phyloP scores from a whole-genome alignment of 2,329 filamentous ascomycete species.

The Fusarium kyushuense region DNA sequence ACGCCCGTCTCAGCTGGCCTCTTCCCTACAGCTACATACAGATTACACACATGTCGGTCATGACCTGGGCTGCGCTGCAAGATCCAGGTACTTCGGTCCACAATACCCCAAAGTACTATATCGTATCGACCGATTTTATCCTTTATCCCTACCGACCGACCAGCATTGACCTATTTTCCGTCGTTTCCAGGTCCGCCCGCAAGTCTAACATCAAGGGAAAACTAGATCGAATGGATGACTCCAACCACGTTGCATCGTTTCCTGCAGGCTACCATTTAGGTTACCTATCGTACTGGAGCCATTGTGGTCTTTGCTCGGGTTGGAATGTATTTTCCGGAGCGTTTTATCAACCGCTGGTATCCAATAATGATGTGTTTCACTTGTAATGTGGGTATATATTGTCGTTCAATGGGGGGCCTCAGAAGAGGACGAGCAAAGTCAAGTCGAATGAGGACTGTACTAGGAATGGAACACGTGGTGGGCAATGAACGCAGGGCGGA shows the following conservation, averaged over 20 bases:
- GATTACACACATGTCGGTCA: slow-evolving; percentile 20
- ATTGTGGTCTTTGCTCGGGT: slow-evolving; percentile 8
- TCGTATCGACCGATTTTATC: slow-evolving; percentile 30
- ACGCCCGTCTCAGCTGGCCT: slow-evolving; percentile 16
- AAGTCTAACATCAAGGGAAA: slow-evolving; percentile 39
- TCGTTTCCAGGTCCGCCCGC: slow-evolving; percentile 12
- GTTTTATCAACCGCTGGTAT: slow-evolving; percentile 9
- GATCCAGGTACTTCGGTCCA: slow-evolving; percentile 40
- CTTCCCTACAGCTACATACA: not conserved
- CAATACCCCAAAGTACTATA: slow-evolving; percentile 22
- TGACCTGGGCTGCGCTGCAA: slow-evolving; percentile 28
- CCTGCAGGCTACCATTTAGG: slow-evolving; percentile 35
- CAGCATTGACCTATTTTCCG: slow-evolving; percentile 10
- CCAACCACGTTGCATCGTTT: slow-evolving; percentile 31
- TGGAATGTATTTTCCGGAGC: slow-evolving; percentile 17
- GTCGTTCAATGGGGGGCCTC: slow-evolving; percentile 22
- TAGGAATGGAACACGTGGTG: slow-evolving; percentile 44
- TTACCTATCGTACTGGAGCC: slow-evolving; percentile 3
- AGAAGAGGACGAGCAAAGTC: slow-evolving; percentile 1
- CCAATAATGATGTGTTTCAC: not conserved
- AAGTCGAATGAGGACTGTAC: not conserved
- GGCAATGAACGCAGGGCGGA: slow-evolving; percentile 44
- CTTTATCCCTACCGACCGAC: slow-evolving; percentile 9
- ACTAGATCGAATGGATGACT: slow-evolving; percentile 37
- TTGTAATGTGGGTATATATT: slow-evolving; percentile 7